These are phyloP conservation scores for Pholiota conissans DNA, from an alignment of 768 basidiomycete genomes.

Conservation along the genomic window DNA sequence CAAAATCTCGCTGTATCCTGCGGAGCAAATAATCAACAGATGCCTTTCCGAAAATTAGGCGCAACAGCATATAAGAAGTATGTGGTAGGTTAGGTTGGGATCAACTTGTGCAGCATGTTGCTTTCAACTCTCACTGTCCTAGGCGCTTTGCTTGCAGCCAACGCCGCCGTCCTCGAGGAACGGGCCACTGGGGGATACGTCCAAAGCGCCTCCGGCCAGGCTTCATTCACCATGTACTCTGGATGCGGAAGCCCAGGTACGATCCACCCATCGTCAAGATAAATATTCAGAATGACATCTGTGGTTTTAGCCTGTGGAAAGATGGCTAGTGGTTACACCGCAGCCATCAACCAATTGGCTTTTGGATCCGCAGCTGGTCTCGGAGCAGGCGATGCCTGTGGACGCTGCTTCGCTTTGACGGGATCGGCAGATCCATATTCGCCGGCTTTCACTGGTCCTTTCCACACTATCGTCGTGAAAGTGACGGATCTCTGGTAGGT, in stretches of 20 bases:
- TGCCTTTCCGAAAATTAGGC: conserved; percentile 17
- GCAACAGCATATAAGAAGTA: conserved; percentile 13
- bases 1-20: background rate
- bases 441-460: conserved; percentile 48
- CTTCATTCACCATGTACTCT: conserved; percentile 59
- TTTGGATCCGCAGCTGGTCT: conserved; percentile 50
- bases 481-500: conserved; percentile 43
- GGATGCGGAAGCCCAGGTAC: conserved; percentile 51
- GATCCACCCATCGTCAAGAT: background rate
- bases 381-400: conserved; percentile 60
- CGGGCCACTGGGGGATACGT: conserved; percentile 51
- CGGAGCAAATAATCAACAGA: background rate
- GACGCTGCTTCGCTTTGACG: conserved; percentile 58
- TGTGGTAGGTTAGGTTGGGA: background rate
- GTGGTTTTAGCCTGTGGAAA: conserved; percentile 55
- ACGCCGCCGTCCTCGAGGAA: conserved; percentile 26
- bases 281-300: background rate
- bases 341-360: conserved; percentile 57
- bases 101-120: conserved; percentile 18
- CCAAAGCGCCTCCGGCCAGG: conserved; percentile 49
- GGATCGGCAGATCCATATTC: conserved; percentile 52
- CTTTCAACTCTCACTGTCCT: conserved; percentile 20
- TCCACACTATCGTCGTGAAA: conserved; percentile 56
- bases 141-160: conserved; percentile 17
- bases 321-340: conserved; percentile 48